A percentile compares a stretch with the other conserved stretches of the same genome.
Conservation (phyloP, 202 grass and related monocot genomes). For the Carex arenaria region DNA sequence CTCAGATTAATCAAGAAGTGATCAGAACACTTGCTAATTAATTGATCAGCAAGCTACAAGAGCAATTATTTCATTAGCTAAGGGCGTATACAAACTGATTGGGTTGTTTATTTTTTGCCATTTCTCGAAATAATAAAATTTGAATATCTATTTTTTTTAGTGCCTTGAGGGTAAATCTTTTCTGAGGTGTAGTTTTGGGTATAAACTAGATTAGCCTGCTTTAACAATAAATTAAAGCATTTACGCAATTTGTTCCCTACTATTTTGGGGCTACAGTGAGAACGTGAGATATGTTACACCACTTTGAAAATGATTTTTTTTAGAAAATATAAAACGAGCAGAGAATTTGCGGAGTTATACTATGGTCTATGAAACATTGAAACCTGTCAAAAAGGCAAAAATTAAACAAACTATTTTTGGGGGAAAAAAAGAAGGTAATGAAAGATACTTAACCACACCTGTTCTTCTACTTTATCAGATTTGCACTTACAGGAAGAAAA, state of each 20-base stretch:
- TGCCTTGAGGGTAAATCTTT: background rate
- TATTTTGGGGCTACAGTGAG: background rate
- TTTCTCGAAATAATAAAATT: background rate
- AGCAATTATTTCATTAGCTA: background rate
- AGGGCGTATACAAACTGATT: background rate
- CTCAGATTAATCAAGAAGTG: conserved; percentile 67
- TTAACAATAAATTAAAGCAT: background rate
- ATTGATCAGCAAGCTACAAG: background rate
- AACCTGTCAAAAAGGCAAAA: background rate
- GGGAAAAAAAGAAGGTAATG: background rate
- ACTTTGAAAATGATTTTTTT: background rate
- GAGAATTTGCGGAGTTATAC: background rate
- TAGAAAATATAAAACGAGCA: background rate
- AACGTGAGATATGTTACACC: background rate
- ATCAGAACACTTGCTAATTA: conserved; percentile 12
- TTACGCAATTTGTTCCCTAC: background rate
- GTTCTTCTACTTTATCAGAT: conserved; percentile 11
- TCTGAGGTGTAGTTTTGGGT: background rate
- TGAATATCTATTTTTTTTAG: background rate
- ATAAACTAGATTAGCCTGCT: background rate
- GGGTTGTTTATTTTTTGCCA: background rate
- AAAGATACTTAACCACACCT: background rate
- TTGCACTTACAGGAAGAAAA: conserved; percentile 13
- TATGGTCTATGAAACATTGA: background rate
- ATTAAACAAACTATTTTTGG: background rate